Conservation (phyloP, 495 filamentous ascomycete species). For the Chaetomium tenue region DNA sequence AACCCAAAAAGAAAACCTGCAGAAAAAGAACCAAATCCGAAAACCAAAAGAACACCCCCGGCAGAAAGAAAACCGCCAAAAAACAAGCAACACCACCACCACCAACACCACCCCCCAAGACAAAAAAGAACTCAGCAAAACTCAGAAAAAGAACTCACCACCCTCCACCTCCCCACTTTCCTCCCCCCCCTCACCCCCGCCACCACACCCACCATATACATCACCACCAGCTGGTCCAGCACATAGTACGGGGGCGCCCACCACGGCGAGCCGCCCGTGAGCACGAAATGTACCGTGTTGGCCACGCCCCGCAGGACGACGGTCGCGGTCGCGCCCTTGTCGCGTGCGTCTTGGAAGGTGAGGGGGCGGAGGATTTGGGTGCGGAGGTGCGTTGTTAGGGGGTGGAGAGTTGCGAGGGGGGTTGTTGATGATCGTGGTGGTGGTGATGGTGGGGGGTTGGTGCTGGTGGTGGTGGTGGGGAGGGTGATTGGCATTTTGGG, state of each 20-base stretch:
- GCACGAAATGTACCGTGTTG: neutral
- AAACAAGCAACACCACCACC: too few species aligned
- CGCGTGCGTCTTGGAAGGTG: slow-evolving; percentile 1
- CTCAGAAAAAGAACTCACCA: neutral
- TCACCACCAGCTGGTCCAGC: slow-evolving; percentile 4
- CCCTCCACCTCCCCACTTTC: neutral
- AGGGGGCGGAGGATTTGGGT: neutral
- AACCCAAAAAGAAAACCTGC: neutral
- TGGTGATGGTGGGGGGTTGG: neutral
- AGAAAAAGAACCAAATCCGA: neutral
- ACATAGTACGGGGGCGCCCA: neutral
- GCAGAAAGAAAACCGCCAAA: neutral
- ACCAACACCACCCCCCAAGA: too few species aligned
- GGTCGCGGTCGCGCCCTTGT: neutral
- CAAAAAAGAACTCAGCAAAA: neutral
- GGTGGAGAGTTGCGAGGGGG: too few species aligned
- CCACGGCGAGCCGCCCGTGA: neutral
- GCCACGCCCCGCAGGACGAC: neutral
- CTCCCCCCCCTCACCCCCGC: neutral
- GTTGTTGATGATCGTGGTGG: neutral
- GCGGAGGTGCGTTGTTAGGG: neutral
- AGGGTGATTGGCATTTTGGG: slow-evolving; percentile 10
- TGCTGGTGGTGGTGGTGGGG: slow-evolving; percentile 9
- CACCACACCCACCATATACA: neutral
- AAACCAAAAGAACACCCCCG: too few species aligned